These are phyloP conservation scores for Backusella australiensis DNA, from an alignment of 192 early-diverging fungal species.

Conservation along the genomic window DNA sequence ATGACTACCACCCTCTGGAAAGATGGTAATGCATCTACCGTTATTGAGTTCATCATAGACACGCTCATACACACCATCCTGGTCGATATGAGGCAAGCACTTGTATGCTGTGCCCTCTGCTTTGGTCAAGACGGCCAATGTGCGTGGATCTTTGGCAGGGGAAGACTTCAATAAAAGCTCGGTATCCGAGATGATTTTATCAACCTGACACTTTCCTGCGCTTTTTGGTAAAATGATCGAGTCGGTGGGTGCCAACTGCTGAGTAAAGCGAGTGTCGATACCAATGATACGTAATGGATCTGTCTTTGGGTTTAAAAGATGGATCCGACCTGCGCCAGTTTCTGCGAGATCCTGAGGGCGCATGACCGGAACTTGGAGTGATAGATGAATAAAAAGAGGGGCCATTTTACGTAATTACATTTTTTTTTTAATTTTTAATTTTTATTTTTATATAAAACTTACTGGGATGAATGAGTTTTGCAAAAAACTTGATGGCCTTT, in stretches of 20 bases:
- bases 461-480: conserved; percentile 74
- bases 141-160: conserved; percentile 68
- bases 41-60: conserved; percentile 77
- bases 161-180: conserved; percentile 63
- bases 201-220: conserved; percentile 62
- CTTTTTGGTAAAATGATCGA: conserved; percentile 64
- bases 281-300: conserved; percentile 72
- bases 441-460: conserved; percentile 22
- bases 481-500: conserved; percentile 79
- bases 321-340: conserved; percentile 69
- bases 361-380: conserved; percentile 73
- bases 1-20: conserved; percentile 98
- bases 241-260: conserved; percentile 59
- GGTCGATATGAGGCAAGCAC: conserved; percentile 83
- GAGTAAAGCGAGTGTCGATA: conserved; percentile 64
- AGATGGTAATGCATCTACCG: conserved; percentile 89
- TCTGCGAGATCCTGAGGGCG: conserved; percentile 89
- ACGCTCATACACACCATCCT: conserved; percentile 75
- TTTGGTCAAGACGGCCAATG: conserved; percentile 53
- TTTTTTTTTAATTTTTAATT: too few relatives aligned
- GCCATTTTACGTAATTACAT: too few relatives aligned
- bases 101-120: conserved; percentile 60
- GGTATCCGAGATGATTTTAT: conserved; percentile 79
- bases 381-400: too few relatives aligned
- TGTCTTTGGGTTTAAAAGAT: conserved; percentile 58